These are phyloP conservation scores for Aureobasidium uvarum DNA, from an alignment of 2,329 filamentous ascomycete species.

Conservation along the genomic window DNA sequence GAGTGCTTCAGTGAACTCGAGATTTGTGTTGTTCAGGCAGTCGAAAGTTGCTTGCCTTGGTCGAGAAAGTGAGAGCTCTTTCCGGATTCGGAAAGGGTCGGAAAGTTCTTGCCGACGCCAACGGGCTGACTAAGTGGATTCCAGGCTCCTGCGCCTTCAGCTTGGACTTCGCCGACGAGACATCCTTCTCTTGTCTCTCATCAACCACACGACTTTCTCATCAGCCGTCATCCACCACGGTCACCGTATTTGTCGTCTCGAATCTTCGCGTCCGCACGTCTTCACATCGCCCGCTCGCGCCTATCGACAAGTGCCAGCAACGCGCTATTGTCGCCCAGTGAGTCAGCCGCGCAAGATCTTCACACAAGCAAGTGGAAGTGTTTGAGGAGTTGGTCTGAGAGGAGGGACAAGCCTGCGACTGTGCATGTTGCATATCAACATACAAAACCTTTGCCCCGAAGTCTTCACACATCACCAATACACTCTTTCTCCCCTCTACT, in stretches of 20 bases:
- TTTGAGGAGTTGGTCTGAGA: slow-evolving; percentile 25
- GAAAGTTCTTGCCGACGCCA: slow-evolving; percentile 13
- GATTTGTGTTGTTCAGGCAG: neutral
- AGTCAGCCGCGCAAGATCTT: slow-evolving; percentile 26
- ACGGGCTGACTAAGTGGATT: slow-evolving; percentile 12
- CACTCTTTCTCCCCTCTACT: slow-evolving; percentile 21
- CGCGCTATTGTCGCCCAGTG: slow-evolving; percentile 21
- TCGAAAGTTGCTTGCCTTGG: neutral
- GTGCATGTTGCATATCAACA: slow-evolving; percentile 14
- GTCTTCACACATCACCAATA: slow-evolving; percentile 22
- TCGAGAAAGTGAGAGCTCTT: neutral
- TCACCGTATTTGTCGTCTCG: neutral
- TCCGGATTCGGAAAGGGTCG: slow-evolving; percentile 11
- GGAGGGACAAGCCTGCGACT: slow-evolving; percentile 22
- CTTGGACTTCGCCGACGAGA: slow-evolving; percentile 11
- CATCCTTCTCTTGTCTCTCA: slow-evolving; percentile 22
- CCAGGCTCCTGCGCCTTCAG: slow-evolving; percentile 10
- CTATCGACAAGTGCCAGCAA: slow-evolving; percentile 12
- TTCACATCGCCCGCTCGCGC: neutral
- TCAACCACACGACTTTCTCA: slow-evolving; percentile 9
- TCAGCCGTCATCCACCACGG: slow-evolving; percentile 8
- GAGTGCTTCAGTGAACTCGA: neutral
- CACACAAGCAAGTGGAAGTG: slow-evolving; percentile 25
- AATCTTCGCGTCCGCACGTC: neutral
- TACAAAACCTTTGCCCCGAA: slow-evolving; percentile 22